Evolutionary conservation across 306 rosid species (phyloP).

Genomic region (Morella rubra): DNA sequence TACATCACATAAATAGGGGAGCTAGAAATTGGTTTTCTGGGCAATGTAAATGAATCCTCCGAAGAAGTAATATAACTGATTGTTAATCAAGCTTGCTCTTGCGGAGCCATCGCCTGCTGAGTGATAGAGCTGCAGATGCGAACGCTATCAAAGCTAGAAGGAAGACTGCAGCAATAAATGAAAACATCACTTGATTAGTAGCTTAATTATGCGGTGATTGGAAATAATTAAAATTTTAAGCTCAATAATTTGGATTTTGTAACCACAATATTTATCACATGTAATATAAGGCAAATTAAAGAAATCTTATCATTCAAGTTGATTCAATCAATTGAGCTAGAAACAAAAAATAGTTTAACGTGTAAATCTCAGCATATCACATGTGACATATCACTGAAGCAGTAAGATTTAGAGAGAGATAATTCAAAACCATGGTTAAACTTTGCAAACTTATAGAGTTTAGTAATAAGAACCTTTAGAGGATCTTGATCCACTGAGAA

Average conservation of each 20-base stretch:
- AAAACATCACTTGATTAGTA: not conserved
- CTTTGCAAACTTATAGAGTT: not conserved
- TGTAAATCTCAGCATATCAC: too few relatives aligned
- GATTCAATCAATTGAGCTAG: not conserved
- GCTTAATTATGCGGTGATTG: not conserved
- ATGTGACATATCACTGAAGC: too few relatives aligned
- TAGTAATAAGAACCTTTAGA: too few relatives aligned
- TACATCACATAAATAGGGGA: not conserved
- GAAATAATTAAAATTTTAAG: not conserved
- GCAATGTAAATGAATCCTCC: not conserved
- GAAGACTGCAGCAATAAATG: constrained; percentile 34
- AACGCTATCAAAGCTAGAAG: constrained; percentile 25
- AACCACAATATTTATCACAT: not conserved
- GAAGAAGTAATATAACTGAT: not conserved
- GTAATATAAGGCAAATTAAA: too few relatives aligned
- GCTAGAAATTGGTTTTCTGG: not conserved
- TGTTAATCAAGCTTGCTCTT: constrained; percentile 39
- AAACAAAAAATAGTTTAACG: too few relatives aligned
- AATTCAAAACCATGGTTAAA: too few relatives aligned
- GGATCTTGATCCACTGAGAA: not conserved
- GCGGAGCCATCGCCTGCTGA: constrained; percentile 27
- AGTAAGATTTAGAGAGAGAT: not conserved
- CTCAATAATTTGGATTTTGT: not conserved
- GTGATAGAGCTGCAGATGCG: constrained; percentile 20
- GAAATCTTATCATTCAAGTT: not conserved